These are phyloP conservation scores for Nakazawaea wyomingensis DNA, from an alignment of 805 yeast genomes.

Conservation along the genomic window DNA sequence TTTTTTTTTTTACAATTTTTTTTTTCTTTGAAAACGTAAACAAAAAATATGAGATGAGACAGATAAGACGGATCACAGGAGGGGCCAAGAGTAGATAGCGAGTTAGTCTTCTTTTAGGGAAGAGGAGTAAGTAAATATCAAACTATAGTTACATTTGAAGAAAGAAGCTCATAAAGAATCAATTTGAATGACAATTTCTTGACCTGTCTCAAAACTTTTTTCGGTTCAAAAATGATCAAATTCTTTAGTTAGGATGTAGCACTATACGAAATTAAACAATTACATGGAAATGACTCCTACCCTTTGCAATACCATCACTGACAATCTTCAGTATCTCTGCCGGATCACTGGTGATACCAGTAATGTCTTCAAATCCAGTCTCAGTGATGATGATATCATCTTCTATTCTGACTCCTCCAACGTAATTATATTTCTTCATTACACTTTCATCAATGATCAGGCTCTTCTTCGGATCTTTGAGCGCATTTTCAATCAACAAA, in stretches of 20 bases:
- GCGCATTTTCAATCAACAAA: constrained; percentile 62
- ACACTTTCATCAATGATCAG: constrained; percentile 61
- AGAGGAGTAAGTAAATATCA: no score
- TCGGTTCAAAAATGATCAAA: no score
- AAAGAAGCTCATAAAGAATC: no score
- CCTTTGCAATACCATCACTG: constrained; percentile 58
- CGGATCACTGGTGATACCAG: constrained; percentile 82
- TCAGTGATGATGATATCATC: constrained; percentile 82
- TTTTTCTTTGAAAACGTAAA: background rate
- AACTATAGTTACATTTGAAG: no score
- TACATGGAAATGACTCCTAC: constrained; percentile 60
- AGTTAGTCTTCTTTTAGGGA: no score
- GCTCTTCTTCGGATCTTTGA: constrained; percentile 43
- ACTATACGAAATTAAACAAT: constrained; percentile 25
- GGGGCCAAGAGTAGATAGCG: no score
- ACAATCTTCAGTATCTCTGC: constrained; percentile 76
- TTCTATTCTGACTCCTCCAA: constrained; percentile 98
- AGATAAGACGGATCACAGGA: no score
- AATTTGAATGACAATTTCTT: constrained; percentile 1
- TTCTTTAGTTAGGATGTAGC: no score
- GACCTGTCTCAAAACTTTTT: no score
- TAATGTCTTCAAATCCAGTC: constrained; percentile 74
- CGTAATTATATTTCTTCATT: constrained; percentile 71
- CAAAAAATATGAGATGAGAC: background rate
- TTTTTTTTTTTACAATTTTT: constrained; percentile 1